Evolutionary conservation across 768 basidiomycete genomes (phyloP).

Genomic region (Ephemerocybe angulata): DNA sequence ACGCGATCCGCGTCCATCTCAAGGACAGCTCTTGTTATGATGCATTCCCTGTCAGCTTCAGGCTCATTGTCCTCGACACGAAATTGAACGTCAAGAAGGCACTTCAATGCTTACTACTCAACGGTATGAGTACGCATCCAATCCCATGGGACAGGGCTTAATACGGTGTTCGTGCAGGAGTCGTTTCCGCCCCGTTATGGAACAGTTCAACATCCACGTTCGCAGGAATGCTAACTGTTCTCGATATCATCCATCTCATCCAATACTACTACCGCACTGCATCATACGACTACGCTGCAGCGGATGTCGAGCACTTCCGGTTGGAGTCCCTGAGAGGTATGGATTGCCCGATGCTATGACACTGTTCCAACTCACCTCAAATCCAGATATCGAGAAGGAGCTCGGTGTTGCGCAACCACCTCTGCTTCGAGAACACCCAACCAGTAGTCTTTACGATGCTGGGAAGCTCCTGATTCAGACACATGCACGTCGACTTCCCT

Average conservation of each 20-base stretch:
- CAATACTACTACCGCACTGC: constrained; percentile 93
- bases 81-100: constrained; percentile 96
- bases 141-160: constrained; percentile 8
- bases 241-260: constrained; percentile 98
- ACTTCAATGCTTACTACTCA: constrained; percentile 78
- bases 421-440: constrained; percentile 83
- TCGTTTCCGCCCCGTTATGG: constrained; percentile 97
- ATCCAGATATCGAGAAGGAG: constrained; percentile 85
- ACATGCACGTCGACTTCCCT: constrained; percentile 89
- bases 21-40: constrained; percentile 88
- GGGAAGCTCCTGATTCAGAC: constrained; percentile 89
- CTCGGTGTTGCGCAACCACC: constrained; percentile 92
- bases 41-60: constrained; percentile 94
- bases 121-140: constrained; percentile 44
- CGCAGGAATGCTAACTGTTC: constrained; percentile 98
- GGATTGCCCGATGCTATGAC: constrained; percentile 19
- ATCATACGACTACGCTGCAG: constrained; percentile 77
- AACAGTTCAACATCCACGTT: constrained; percentile 92
- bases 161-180: constrained; percentile 56
- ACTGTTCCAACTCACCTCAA: constrained; percentile 9
- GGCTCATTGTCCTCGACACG: constrained; percentile 94
- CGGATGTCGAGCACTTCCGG: constrained; percentile 90
- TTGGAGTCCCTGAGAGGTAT: constrained; percentile 85
- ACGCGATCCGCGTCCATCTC: constrained; percentile 76
- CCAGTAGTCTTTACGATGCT: constrained; percentile 84